Evolutionary conservation across 2,329 filamentous ascomycete genomes (phyloP), one percentile per base, ranked within the genome.

Genomic region (Claviceps capensis): DNA sequence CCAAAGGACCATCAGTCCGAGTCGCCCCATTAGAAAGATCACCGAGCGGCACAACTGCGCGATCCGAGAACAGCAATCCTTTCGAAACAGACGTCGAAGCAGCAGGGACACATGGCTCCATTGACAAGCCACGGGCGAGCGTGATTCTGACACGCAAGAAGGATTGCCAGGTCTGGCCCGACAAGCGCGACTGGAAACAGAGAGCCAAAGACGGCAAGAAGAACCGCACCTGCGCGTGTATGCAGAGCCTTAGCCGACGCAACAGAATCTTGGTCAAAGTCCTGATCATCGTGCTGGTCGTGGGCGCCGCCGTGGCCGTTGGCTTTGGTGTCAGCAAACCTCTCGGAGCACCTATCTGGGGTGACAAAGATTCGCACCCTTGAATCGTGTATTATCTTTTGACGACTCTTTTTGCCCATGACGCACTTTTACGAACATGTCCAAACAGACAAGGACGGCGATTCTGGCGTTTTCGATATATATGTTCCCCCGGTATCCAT

Each of bases 281-380:
- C n/a, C 57, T 73, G 44, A 73, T 81, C 47, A 69, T 69, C 2
- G 56, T 79, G 4, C 61, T 81, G 26, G 68, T 81, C 19, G 61
- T 81, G 5, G 76, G 76, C 48, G 62, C 75, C 49, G 77, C 74
- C 14, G 71, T 81, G 9, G 76, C 70, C 44, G 66, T 83, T 22
- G 79, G 79, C 22, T 70, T 83, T 46, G 79, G 79, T 48, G 70
- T 83, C 57, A 81, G 77, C 70, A 82, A 78, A 63, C 73, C 77
- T 2, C 68, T 82, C 1, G 74, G 75, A 13, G 78, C 78, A n/a
- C 71, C 72, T 16, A 77, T 82, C 57, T 82, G 78, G 78, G 65
- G 71, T 61, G 64, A 65, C 41, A 52, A 52, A 5, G 48, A 36
- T 22, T 47, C 34, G 48, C 45, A 47, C 13, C 23, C 43, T 6